Conservation (phyloP, 1,284 basidiomycete species). For the Ceratobasidium sp. region DNA sequence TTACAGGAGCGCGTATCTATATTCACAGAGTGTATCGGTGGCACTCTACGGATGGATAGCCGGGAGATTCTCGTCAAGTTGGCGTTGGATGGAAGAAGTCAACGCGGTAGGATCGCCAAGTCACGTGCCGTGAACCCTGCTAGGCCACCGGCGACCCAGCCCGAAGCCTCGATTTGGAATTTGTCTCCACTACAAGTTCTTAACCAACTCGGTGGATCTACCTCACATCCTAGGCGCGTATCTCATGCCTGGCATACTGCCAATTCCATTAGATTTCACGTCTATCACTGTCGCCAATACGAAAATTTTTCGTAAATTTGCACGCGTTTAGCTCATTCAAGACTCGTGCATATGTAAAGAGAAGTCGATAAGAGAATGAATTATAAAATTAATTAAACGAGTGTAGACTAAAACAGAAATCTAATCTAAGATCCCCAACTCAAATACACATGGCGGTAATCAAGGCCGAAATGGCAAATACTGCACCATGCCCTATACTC, state of each 20-base stretch:
- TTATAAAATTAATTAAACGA: constrained; percentile 23
- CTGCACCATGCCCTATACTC: background rate
- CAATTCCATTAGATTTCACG: no score
- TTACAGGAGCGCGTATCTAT: background rate
- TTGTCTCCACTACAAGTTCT: no score
- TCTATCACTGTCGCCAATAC: no score
- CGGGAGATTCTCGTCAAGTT: background rate
- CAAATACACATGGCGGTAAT: constrained; percentile 11
- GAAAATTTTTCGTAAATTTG: no score
- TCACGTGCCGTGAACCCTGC: constrained; percentile 2
- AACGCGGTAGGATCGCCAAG: background rate
- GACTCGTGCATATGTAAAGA: no score
- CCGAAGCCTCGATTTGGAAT: background rate
- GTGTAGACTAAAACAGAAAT: constrained; percentile 12
- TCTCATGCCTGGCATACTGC: no score
- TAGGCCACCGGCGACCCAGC: background rate
- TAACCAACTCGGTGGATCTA: no score
- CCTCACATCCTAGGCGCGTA: no score
- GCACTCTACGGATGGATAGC: background rate
- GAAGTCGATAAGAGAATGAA: background rate
- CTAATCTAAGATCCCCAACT: background rate
- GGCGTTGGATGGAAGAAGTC: constrained; percentile 15
- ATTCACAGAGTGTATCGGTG: background rate
- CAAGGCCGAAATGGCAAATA: constrained; percentile 7
- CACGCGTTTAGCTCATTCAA: no score